phyloP scores from a whole-genome alignment of 306 rosid genomes.

The Inga oerstediana region DNA sequence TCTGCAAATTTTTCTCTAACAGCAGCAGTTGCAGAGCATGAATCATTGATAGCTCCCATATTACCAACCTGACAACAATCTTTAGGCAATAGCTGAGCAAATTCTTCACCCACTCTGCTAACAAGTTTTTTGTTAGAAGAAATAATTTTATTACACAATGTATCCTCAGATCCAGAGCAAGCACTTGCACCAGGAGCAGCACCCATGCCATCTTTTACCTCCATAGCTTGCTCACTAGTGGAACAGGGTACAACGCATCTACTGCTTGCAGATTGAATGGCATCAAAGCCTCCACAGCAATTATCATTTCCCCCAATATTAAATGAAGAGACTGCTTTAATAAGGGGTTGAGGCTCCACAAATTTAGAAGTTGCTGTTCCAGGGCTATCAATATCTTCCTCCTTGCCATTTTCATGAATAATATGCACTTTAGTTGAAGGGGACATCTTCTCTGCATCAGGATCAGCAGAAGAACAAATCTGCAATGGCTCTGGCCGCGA shows the following conservation, averaged over 20 bases:
- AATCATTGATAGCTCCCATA: conserved; percentile 33
- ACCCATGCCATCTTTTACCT: conserved; percentile 36
- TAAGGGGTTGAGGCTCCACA: conserved; percentile 61
- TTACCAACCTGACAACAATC: conserved; percentile 36
- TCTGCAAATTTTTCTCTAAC: conserved; percentile 58
- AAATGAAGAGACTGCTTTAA: conserved; percentile 49
- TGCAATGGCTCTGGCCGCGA: conserved; percentile 54
- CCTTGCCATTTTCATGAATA: conserved; percentile 47
- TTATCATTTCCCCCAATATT: conserved; percentile 28
- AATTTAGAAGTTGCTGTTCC: conserved; percentile 88
- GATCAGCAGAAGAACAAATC: conserved; percentile 50
- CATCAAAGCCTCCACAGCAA: conserved; percentile 43
- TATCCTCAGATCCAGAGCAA: conserved; percentile 33
- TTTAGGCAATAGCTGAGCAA: conserved; percentile 54
- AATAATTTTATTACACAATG: conserved; percentile 46
- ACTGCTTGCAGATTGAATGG: conserved; percentile 32
- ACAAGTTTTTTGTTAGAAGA: conserved; percentile 70
- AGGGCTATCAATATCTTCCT: conserved; percentile 84
- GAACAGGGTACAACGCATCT: conserved; percentile 40
- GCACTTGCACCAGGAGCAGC: conserved; percentile 24
- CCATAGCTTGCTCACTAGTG: conserved; percentile 37
- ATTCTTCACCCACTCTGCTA: conserved; percentile 44
- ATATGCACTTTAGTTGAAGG: conserved; percentile 44
- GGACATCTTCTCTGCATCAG: conserved; percentile 49
- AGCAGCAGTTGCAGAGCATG: conserved; percentile 30